phyloP scores from a whole-genome alignment of 1,139 yeast genomes.

The Suhomyces guaymorum region DNA sequence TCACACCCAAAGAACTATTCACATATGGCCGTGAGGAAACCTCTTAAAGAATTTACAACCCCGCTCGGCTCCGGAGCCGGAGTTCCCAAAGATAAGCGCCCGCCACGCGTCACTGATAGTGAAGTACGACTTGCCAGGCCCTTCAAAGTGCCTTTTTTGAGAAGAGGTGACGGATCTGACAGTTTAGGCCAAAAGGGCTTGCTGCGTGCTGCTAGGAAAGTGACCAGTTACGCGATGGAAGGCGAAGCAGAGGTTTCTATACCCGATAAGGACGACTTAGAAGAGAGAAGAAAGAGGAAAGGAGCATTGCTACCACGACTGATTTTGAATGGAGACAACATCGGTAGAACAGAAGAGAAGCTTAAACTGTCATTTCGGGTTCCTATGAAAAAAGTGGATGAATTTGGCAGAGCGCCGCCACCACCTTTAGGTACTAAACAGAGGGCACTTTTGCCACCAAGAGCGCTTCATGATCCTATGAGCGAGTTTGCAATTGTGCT shows the following conservation, averaged over 20 bases:
- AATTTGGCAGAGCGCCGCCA: constrained; percentile 36
- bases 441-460: constrained; percentile 69
- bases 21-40: constrained; percentile 33
- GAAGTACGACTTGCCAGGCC: constrained; percentile 40
- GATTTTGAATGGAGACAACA: constrained; percentile 31
- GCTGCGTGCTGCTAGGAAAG: constrained; percentile 31
- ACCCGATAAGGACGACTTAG: constrained; percentile 21
- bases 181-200: constrained; percentile 22
- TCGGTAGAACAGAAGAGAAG: constrained; percentile 36
- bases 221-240: constrained; percentile 31
- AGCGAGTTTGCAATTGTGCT: constrained; percentile 92
- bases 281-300: constrained; percentile 25
- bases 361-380: constrained; percentile 47
- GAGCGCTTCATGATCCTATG: constrained; percentile 90
- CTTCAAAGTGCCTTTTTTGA: constrained; percentile 44
- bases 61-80: constrained; percentile 52
- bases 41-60: constrained; percentile 42
- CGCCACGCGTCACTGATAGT: constrained; percentile 40
- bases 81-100: constrained; percentile 42
- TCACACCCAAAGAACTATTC: neutral
- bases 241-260: constrained; percentile 20
- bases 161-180: constrained; percentile 19
- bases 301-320: constrained; percentile 57
- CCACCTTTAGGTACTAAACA: constrained; percentile 84
- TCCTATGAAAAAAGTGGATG: constrained; percentile 43